phyloP scores from a whole-genome alignment of 352 stramenopile genomes.

The Peronospora belbahrii region DNA sequence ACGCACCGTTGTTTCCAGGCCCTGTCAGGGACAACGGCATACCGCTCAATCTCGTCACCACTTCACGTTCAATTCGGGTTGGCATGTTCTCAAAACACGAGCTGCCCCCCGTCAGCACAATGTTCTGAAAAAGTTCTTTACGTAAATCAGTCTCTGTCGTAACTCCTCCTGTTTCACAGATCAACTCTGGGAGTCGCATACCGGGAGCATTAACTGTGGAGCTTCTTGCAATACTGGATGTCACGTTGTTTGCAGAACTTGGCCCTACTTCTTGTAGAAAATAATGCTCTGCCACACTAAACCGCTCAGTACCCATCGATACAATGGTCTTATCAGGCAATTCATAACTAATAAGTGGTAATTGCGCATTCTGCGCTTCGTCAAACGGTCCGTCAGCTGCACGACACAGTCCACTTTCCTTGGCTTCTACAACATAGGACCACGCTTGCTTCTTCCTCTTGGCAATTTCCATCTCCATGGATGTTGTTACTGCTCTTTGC shows the following conservation, averaged over 20 bases:
- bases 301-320: constrained; percentile 76
- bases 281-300: constrained; percentile 86
- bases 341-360: constrained; percentile 69
- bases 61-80: constrained; percentile 60
- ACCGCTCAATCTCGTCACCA: constrained; percentile 44
- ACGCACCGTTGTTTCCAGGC: constrained; percentile 3
- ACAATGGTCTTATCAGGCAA: constrained; percentile 80
- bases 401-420: constrained; percentile 67
- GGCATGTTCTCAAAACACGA: constrained; percentile 82
- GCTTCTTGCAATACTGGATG: background rate
- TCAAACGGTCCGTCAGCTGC: constrained; percentile 67
- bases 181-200: constrained; percentile 51
- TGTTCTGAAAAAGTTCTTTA: constrained; percentile 79
- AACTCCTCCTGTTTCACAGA: constrained; percentile 52
- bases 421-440: constrained; percentile 58
- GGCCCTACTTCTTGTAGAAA: constrained; percentile 35
- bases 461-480: constrained; percentile 20
- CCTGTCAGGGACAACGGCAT: constrained; percentile 28
- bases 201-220: constrained; percentile 13
- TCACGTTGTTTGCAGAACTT: constrained; percentile 1
- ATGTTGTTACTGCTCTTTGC: constrained; percentile 8
- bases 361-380: constrained; percentile 57
- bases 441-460: constrained; percentile 34
- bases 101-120: constrained; percentile 65
- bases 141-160: constrained; percentile 67